Percentiles rank a stretch among this genome's conserved stretches.
Evolutionary conservation across 176 grass and related monocot species (phyloP).

Genomic region (Metroxylon sagu): DNA sequence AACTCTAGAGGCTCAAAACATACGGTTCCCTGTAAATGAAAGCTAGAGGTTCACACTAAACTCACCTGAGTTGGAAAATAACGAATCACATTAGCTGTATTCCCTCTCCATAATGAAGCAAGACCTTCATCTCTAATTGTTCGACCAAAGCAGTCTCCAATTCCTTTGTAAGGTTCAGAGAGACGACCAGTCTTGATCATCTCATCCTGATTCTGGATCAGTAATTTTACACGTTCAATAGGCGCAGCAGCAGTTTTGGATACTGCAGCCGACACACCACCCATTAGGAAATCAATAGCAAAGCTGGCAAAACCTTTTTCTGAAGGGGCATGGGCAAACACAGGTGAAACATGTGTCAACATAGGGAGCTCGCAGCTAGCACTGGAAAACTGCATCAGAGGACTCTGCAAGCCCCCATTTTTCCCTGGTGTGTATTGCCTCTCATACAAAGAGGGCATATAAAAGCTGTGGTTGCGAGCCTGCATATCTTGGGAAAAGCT

Average conservation of each 20-base stretch:
- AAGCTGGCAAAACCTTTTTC: slow-evolving; percentile 66
- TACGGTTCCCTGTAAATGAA: too few relatives aligned
- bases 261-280: slow-evolving; percentile 84
- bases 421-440: slow-evolving; percentile 30
- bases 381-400: slow-evolving; percentile 23
- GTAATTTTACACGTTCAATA: slow-evolving; percentile 84
- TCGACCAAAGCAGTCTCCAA: slow-evolving; percentile 66
- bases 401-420: slow-evolving; percentile 26
- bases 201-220: slow-evolving; percentile 98
- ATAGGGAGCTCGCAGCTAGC: slow-evolving; percentile 27
- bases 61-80: slow-evolving; percentile 94
- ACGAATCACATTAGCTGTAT: slow-evolving; percentile 84
- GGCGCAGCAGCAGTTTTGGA: slow-evolving; percentile 95
- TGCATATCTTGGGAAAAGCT: slow-evolving; percentile 46
- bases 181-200: slow-evolving; percentile 92
- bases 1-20: too few relatives aligned
- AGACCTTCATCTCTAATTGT: slow-evolving; percentile 86
- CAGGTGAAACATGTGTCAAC: slow-evolving; percentile 26
- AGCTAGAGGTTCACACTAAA: neutral
- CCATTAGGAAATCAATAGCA: slow-evolving; percentile 81
- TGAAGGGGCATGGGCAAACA: slow-evolving; percentile 59
- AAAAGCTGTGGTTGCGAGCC: slow-evolving; percentile 38
- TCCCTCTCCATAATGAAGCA: slow-evolving; percentile 71
- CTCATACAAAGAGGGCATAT: slow-evolving; percentile 28
- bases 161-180: slow-evolving; percentile 89